Evolutionary conservation across 495 filamentous ascomycete genomes (phyloP).

Genomic region (Hypoxylon lenormandii): DNA sequence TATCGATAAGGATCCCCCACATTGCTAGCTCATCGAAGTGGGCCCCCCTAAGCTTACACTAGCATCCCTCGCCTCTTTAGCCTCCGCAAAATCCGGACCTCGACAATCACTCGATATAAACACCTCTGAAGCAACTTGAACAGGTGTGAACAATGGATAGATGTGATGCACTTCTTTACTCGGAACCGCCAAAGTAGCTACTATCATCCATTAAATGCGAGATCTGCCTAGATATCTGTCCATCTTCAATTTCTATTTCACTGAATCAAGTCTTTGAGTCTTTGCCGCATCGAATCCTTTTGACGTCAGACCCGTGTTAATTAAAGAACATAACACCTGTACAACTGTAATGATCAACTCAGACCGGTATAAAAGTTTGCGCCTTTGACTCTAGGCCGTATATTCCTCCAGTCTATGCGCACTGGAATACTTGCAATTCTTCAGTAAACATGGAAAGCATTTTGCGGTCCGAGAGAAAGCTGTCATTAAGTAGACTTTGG

Average conservation of each 20-base stretch:
- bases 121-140: no score
- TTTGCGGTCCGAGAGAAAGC: slow-evolving; percentile 13
- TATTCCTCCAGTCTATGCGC: not conserved
- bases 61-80: no score
- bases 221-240: not conserved
- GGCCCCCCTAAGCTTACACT: no score
- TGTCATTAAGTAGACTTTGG: slow-evolving; percentile 31
- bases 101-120: no score
- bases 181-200: not conserved
- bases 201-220: not conserved
- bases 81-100: no score
- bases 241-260: no score
- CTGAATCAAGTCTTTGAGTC: no score
- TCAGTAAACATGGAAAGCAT: slow-evolving; percentile 19
- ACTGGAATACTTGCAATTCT: not conserved
- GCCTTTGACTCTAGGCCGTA: not conserved
- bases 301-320: slow-evolving; percentile 1
- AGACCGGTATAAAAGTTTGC: not conserved
- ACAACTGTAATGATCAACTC: not conserved
- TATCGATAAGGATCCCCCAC: no score
- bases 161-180: no score
- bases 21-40: no score
- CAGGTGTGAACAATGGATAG: no score
- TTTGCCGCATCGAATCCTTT: not conserved
- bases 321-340: not conserved